Evolutionary conservation across 1,284 basidiomycete species (phyloP).

Genomic region (Pulchroboletus neoregius): DNA sequence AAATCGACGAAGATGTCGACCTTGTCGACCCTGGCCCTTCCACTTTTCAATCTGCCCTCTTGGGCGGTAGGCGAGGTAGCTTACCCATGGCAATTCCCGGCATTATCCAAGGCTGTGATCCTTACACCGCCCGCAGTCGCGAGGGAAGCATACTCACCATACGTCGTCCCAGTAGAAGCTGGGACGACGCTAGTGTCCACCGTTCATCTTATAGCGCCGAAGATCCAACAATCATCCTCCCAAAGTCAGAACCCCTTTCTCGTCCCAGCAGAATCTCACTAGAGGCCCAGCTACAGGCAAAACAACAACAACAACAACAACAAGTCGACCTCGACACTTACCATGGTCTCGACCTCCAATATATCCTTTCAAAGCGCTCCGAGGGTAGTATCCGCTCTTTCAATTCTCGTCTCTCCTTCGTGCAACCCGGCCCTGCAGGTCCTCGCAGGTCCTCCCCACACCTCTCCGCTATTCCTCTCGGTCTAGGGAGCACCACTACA

Average conservation of each 20-base stretch:
- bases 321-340: conserved; percentile 23
- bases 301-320: conserved; percentile 11
- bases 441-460: conserved; percentile 16
- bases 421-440: conserved; percentile 21
- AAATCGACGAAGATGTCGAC: conserved; percentile 34
- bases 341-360: conserved; percentile 42
- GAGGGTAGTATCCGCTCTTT: conserved; percentile 33
- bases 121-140: conserved; percentile 35
- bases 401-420: conserved; percentile 37
- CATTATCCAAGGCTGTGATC: conserved; percentile 15
- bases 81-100: conserved; percentile 45
- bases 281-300: conserved; percentile 24
- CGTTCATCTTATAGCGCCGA: conserved; percentile 26
- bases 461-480: conserved; percentile 29
- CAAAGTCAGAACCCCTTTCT: conserved; percentile 40
- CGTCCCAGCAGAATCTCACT: conserved; percentile 45
- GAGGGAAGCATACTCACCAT: conserved; percentile 49
- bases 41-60: conserved; percentile 18
- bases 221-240: conserved; percentile 37
- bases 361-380: conserved; percentile 38
- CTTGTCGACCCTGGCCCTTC: conserved; percentile 18
- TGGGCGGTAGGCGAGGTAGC: conserved; percentile 39
- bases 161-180: conserved; percentile 51
- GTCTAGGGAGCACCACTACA: conserved; percentile 49
- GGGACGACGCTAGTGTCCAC: conserved; percentile 42